These are phyloP conservation scores for Hanseniaspora jakobsenii DNA, from an alignment of 805 yeast genomes.

Conservation along the genomic window DNA sequence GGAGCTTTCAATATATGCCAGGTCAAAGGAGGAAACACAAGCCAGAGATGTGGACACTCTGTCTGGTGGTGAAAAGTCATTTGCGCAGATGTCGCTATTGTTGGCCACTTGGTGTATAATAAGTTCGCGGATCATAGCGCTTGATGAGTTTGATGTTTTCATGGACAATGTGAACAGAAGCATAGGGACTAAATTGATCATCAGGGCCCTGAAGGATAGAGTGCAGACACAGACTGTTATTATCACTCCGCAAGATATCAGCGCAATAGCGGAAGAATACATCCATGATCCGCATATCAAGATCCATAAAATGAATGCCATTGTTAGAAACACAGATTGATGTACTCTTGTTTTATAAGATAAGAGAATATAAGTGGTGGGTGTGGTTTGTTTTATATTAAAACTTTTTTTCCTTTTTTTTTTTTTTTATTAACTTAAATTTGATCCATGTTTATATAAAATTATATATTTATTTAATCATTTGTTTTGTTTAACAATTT, in stretches of 20 bases:
- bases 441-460: slow-evolving; percentile 21
- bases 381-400: slow-evolving; percentile 21
- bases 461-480: slow-evolving; percentile 37
- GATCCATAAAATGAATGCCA: slow-evolving; percentile 49
- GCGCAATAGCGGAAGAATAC: slow-evolving; percentile 45
- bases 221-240: slow-evolving; percentile 65
- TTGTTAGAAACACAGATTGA: slow-evolving; percentile 28
- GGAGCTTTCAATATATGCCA: slow-evolving; percentile 9
- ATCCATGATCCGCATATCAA: slow-evolving; percentile 35
- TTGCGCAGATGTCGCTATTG: slow-evolving; percentile 76
- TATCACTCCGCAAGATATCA: slow-evolving; percentile 87
- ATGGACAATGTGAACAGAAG: slow-evolving; percentile 91
- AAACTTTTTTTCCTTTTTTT: slow-evolving; percentile 6
- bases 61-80: slow-evolving; percentile 95
- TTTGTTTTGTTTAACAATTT: slow-evolving; percentile 34
- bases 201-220: slow-evolving; percentile 51
- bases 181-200: slow-evolving; percentile 61
- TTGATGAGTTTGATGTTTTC: slow-evolving; percentile 94
- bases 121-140: slow-evolving; percentile 75
- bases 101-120: slow-evolving; percentile 87
- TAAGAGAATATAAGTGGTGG: too few relatives aligned
- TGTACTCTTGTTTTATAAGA: too few relatives aligned
- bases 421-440: not conserved
- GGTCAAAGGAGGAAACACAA: slow-evolving; percentile 12
- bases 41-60: slow-evolving; percentile 66